A percentile compares a stretch with the other conserved stretches of the same genome.
Conservation (phyloP, 345 rosid species). For the Carallia pectinifolia region DNA sequence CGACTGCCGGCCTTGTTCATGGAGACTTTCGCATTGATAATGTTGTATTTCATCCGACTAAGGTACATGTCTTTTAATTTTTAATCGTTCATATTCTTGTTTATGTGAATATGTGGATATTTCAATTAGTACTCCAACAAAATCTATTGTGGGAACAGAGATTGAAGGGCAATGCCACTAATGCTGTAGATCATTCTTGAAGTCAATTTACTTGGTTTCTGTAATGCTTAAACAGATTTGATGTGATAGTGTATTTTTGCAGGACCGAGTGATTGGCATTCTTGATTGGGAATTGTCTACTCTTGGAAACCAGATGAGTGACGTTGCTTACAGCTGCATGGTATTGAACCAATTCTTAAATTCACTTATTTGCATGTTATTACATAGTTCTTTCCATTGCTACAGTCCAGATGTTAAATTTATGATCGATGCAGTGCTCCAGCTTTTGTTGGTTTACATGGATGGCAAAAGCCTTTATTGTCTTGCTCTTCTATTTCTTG, state of each 20-base stretch:
- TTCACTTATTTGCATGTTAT: conserved; percentile 4
- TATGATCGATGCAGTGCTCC: background rate
- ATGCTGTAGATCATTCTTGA: conserved; percentile 12
- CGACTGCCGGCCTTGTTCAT: conserved; percentile 76
- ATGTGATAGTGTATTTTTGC: conserved; percentile 23
- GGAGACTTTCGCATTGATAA: conserved; percentile 97
- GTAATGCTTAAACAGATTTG: conserved; percentile 1
- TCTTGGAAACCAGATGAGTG: conserved; percentile 95
- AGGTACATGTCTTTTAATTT: conserved; percentile 44
- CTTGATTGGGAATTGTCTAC: conserved; percentile 98
- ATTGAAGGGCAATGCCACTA: background rate
- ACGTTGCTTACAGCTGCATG: conserved; percentile 83
- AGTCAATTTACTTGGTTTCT: background rate
- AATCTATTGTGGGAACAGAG: background rate
- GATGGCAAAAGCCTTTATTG: background rate
- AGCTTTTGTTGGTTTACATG: conserved; percentile 3
- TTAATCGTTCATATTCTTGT: conserved; percentile 2
- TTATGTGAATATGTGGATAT: background rate
- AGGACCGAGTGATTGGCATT: conserved; percentile 90
- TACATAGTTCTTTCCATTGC: background rate
- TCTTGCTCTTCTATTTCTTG: conserved; percentile 14
- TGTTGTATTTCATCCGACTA: conserved; percentile 80
- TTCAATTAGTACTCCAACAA: background rate
- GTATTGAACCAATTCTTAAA: conserved; percentile 40
- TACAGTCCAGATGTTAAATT: background rate